Conservation (phyloP, 257 asterid species). For the Galeopsis tetrahit region DNA sequence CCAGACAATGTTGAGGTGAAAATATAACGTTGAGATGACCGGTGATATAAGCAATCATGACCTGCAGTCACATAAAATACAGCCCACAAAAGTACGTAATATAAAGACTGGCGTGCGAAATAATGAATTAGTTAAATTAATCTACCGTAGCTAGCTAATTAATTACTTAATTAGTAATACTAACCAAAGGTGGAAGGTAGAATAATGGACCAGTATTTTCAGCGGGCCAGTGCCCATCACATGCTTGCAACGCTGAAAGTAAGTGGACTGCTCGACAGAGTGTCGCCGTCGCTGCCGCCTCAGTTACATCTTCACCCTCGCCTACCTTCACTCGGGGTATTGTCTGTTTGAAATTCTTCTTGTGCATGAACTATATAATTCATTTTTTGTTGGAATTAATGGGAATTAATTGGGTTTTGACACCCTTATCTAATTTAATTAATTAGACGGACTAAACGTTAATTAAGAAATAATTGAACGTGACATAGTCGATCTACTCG, state of each 20-base stretch:
- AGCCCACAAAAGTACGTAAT: too few species aligned
- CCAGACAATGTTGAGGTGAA: constrained; percentile 50
- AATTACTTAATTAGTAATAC: too few species aligned
- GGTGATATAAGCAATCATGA: constrained; percentile 55
- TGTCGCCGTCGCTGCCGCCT: constrained; percentile 53
- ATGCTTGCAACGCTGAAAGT: constrained; percentile 70
- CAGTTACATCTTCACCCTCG: constrained; percentile 61
- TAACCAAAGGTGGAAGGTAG: constrained; percentile 76
- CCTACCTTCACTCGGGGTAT: constrained; percentile 64
- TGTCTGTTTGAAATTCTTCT: constrained; percentile 62
- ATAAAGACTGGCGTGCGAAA: too few species aligned
- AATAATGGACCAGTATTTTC: constrained; percentile 75
- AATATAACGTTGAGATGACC: constrained; percentile 58
- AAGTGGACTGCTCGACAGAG: constrained; percentile 55
- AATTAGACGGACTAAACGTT: too few species aligned
- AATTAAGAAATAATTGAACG: too few species aligned
- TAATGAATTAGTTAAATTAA: too few species aligned
- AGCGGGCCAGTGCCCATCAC: constrained; percentile 87
- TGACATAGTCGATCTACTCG: too few species aligned
- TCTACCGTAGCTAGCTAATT: too few species aligned
- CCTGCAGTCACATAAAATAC: constrained; percentile 41
- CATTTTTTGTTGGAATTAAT: too few species aligned
- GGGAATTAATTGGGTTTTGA: too few species aligned
- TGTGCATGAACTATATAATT: constrained; percentile 66
- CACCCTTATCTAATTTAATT: too few species aligned